These are phyloP conservation scores for Pyrenopolyporus hunteri DNA, from an alignment of 495 filamentous ascomycete genomes.

Conservation along the genomic window DNA sequence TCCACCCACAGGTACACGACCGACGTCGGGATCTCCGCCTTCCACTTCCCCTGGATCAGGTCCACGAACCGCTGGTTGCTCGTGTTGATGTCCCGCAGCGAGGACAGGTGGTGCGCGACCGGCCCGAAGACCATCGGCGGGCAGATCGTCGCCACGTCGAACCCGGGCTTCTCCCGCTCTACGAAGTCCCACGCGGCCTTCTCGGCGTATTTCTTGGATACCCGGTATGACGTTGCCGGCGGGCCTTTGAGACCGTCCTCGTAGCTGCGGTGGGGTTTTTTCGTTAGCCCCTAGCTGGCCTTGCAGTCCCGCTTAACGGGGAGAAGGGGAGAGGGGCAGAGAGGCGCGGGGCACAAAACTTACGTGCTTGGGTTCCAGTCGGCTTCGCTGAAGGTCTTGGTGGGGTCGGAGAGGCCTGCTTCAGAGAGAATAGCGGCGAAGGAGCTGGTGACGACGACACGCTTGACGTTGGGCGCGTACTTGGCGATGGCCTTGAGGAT, in stretches of 20 bases:
- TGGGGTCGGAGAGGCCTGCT: slow-evolving; percentile 41
- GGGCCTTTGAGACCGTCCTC: slow-evolving; percentile 64
- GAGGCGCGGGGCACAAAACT: too few relatives aligned
- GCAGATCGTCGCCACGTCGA: slow-evolving; percentile 70
- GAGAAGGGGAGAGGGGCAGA: too few relatives aligned
- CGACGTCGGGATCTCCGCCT: slow-evolving; percentile 55
- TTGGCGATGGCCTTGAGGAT: slow-evolving; percentile 78
- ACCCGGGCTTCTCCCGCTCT: slow-evolving; percentile 55
- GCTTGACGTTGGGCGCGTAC: slow-evolving; percentile 76
- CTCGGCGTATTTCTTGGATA: slow-evolving; percentile 68
- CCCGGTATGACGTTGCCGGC: slow-evolving; percentile 68
- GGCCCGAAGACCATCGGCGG: slow-evolving; percentile 70
- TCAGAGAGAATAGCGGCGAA: slow-evolving; percentile 76
- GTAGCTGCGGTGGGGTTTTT: slow-evolving; percentile 37
- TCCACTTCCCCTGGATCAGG: slow-evolving; percentile 64
- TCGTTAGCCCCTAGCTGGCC: not conserved
- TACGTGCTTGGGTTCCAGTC: slow-evolving; percentile 85
- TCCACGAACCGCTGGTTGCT: slow-evolving; percentile 55
- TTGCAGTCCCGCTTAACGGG: not conserved
- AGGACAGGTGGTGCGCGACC: slow-evolving; percentile 48
- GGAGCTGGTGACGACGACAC: slow-evolving; percentile 84
- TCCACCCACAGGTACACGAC: slow-evolving; percentile 58
- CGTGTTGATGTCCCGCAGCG: slow-evolving; percentile 61
- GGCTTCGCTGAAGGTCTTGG: slow-evolving; percentile 69
- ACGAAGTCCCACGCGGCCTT: slow-evolving; percentile 64